These are phyloP conservation scores for Pelargonium cotyledonis DNA, from an alignment of 441 rosid species.

Conservation along the genomic window DNA sequence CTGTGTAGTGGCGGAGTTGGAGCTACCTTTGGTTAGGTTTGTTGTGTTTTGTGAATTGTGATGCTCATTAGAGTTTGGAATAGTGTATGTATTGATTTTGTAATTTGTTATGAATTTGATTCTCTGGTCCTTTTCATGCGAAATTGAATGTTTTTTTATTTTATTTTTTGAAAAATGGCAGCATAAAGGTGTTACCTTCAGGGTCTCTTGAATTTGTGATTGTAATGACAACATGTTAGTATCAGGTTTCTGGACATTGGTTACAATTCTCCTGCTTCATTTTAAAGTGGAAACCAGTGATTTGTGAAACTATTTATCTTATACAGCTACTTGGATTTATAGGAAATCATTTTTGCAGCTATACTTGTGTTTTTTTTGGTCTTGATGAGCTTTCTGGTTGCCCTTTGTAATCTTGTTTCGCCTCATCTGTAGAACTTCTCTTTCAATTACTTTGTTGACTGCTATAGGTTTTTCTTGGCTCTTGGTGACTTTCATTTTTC, in stretches of 20 bases:
- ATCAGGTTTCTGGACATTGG: not conserved
- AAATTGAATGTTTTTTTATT: not conserved
- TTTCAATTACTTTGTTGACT: not conserved
- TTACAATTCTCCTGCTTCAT: not conserved
- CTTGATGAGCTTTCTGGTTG: not conserved
- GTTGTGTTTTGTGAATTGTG: not conserved
- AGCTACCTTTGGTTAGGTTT: not conserved
- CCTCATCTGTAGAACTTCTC: not conserved
- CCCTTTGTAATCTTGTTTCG: constrained; percentile 1
- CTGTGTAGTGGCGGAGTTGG: not conserved
- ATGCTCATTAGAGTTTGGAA: not conserved
- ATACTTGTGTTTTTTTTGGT: not conserved
- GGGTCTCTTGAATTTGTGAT: not conserved
- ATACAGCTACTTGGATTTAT: not conserved
- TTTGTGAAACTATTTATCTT: not conserved
- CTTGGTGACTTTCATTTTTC: not conserved
- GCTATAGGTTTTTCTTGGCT: not conserved
- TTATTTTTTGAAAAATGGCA: not conserved
- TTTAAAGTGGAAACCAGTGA: not conserved
- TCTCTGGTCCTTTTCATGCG: not conserved
- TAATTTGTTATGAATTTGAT: not conserved
- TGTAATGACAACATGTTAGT: not conserved
- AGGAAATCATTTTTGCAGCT: not conserved
- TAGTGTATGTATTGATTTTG: not conserved
- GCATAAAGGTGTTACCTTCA: not conserved